Evolutionary conservation across 805 yeast genomes (phyloP).

Genomic region (Schwanniomyces vanrijiae): DNA sequence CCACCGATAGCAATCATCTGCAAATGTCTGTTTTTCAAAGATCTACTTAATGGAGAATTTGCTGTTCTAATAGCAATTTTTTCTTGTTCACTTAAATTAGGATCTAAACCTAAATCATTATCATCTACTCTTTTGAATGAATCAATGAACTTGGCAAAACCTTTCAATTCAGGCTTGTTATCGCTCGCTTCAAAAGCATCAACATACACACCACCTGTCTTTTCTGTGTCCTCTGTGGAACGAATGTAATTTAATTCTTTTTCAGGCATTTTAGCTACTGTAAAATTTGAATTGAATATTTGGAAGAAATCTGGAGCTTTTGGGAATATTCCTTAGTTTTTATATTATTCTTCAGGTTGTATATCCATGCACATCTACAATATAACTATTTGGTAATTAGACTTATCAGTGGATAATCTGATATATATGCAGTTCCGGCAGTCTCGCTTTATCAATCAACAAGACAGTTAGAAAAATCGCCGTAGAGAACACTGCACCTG

Average conservation of each 20-base stretch:
- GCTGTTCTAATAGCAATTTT: constrained; percentile 43
- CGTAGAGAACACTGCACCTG: not conserved
- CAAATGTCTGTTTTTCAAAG: constrained; percentile 63
- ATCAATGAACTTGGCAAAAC: constrained; percentile 25
- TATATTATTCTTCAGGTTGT: not conserved
- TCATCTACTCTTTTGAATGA: constrained; percentile 32
- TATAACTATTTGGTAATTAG: not conserved
- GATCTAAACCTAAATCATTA: constrained; percentile 42
- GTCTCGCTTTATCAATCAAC: not conserved
- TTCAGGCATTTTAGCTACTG: constrained; percentile 27
- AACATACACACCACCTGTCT: constrained; percentile 37
- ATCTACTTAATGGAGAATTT: constrained; percentile 49
- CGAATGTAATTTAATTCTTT: constrained; percentile 42
- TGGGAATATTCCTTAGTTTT: not conserved
- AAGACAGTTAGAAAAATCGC: not conserved
- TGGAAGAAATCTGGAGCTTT: not conserved
- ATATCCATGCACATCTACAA: too few species aligned
- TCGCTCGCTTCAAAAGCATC: constrained; percentile 24
- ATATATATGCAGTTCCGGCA: not conserved
- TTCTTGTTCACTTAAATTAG: constrained; percentile 23
- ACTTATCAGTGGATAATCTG: not conserved
- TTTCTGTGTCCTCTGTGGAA: constrained; percentile 38
- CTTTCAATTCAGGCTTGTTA: constrained; percentile 16
- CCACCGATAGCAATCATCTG: constrained; percentile 86
- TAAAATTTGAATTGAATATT: not conserved